Conservation (phyloP, 73 alveolate species). For the Paramecium pentaurelia region DNA sequence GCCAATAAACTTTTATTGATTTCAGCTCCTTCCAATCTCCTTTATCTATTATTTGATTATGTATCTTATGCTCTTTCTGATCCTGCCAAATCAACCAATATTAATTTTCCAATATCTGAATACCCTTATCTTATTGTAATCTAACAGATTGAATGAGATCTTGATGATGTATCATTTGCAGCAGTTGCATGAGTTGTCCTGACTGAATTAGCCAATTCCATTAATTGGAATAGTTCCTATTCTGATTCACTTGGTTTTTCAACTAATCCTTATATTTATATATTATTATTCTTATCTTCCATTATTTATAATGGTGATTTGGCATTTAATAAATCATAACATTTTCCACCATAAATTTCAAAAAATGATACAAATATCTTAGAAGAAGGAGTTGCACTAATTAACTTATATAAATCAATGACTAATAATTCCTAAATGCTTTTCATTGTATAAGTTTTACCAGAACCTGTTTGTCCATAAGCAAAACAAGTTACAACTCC, state of each 20-base stretch:
- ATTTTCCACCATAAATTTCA: slow-evolving; percentile 96
- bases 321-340: slow-evolving; percentile 92
- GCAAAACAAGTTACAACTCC: slow-evolving; percentile 98
- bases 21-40: slow-evolving; percentile 98
- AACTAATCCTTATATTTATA: slow-evolving; percentile 88
- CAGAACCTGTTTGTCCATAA: slow-evolving; percentile 98
- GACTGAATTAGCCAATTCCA: slow-evolving; percentile 86
- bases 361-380: slow-evolving; percentile 86
- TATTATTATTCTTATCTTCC: slow-evolving; percentile 90
- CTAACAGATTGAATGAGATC: slow-evolving; percentile 96
- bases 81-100: slow-evolving; percentile 96
- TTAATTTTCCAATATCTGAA: slow-evolving; percentile 83
- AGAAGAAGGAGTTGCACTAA: neutral
- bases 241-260: slow-evolving; percentile 84
- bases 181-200: slow-evolving; percentile 97
- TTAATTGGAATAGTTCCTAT: slow-evolving; percentile 85
- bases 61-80: slow-evolving; percentile 98
- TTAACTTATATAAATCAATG: slow-evolving; percentile 70
- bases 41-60: slow-evolving; percentile 85
- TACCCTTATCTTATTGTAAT: slow-evolving; percentile 78
- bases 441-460: slow-evolving; percentile 96
- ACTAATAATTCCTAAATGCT: slow-evolving; percentile 86
- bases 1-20: slow-evolving; percentile 95
- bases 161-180: slow-evolving; percentile 94
- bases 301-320: slow-evolving; percentile 83